These are phyloP conservation scores for Fomitopsis betulina DNA, from an alignment of 1,284 basidiomycete genomes.

Conservation along the genomic window DNA sequence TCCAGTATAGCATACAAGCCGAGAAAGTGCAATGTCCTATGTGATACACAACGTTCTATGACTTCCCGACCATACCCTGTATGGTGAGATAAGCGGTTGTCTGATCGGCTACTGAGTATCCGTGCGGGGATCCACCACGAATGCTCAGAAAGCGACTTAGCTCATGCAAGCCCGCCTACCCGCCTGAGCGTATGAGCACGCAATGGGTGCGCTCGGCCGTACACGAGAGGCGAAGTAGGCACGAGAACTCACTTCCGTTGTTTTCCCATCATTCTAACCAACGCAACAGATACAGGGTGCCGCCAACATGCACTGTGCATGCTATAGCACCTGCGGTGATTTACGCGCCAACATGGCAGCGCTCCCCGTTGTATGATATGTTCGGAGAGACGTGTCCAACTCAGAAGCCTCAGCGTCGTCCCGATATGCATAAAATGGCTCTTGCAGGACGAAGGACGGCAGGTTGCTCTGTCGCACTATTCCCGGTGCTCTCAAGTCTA, in stretches of 20 bases:
- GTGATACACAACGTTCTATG: not conserved
- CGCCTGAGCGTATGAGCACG: not conserved
- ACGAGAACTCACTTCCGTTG: not conserved
- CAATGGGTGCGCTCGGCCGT: not conserved
- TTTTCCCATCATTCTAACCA: not conserved
- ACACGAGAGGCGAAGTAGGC: not conserved
- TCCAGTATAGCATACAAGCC: too few species aligned
- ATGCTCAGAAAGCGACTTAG: too few species aligned
- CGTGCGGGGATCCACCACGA: not conserved
- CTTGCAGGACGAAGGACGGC: not conserved
- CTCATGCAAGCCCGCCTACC: too few species aligned
- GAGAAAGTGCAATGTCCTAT: not conserved
- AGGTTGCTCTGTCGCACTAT: not conserved
- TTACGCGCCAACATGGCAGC: not conserved
- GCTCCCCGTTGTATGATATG: not conserved
- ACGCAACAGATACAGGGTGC: not conserved
- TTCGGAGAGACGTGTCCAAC: not conserved
- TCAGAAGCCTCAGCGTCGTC: not conserved
- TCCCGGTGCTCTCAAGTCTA: not conserved
- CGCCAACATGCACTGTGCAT: not conserved
- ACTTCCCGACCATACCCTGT: not conserved
- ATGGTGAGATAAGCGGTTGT: not conserved
- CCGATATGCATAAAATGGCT: not conserved
- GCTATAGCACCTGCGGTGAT: not conserved
- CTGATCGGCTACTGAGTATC: not conserved